Evolutionary conservation across 2,329 filamentous ascomycete species (phyloP).

Genomic region (Aureobasidium sp.): DNA sequence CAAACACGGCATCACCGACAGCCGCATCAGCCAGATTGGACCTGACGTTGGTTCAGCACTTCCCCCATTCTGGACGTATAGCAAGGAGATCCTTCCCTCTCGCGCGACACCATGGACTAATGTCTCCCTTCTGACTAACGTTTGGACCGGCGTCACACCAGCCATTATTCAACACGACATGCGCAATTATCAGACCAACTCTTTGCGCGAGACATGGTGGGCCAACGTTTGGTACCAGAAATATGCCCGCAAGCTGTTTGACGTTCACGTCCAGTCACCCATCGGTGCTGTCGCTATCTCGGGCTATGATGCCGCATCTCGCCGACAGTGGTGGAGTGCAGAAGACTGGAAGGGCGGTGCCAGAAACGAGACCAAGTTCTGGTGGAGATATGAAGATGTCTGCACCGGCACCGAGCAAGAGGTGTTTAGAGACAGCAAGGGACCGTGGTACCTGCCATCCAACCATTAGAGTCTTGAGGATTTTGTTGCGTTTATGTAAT

Average conservation of each 20-base stretch:
- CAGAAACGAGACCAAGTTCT: constrained; percentile 11
- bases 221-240: constrained; percentile 18
- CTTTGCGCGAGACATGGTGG: constrained; percentile 16
- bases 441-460: constrained; percentile 13
- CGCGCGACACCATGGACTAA: constrained; percentile 17
- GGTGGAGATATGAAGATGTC: constrained; percentile 16
- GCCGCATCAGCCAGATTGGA: constrained; percentile 18
- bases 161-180: constrained; percentile 17
- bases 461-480: constrained; percentile 14
- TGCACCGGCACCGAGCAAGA: constrained; percentile 11
- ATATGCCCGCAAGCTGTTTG: constrained; percentile 18
- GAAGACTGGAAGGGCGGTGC: constrained; percentile 17
- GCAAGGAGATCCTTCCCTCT: constrained; percentile 14
- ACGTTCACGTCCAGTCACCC: constrained; percentile 18
- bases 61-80: constrained; percentile 20
- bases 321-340: constrained; percentile 21
- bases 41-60: constrained; percentile 21
- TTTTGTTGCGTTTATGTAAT: neutral
- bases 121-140: constrained; percentile 18
- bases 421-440: constrained; percentile 15
- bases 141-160: constrained; percentile 18
- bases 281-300: constrained; percentile 28
- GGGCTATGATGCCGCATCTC: constrained; percentile 31
- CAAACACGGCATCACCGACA: constrained; percentile 16
- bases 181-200: neutral